Base-by-base conservation (phyloP, 1,284 basidiomycete genomes). In the Apiotrichum gracile region DNA sequence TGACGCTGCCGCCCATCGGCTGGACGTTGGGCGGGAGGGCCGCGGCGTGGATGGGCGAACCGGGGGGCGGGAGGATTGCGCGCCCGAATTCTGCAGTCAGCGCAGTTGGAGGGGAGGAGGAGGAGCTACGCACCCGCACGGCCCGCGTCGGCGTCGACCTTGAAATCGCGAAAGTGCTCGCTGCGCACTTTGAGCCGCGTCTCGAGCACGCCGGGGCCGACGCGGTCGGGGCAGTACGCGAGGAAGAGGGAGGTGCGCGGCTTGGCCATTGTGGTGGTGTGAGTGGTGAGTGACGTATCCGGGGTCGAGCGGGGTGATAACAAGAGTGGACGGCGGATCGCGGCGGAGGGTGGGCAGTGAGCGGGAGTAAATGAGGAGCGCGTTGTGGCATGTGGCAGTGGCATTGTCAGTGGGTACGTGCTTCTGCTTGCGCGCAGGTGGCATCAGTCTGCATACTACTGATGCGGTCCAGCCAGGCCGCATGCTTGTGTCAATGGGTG, bases 1-100 rank as follows among this genome's bases (percentile, higher is more conserved):
- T 62, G 26, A 73, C 57, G 14, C 59, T 63, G 7, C 72, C 72
- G 8, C 62, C 68, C 66, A 74, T 71, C 1, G 64, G 56, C 51
- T 68, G 61, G 7, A 66, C 66, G 14, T 63, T 62, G 42, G 63
- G 61, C 21, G 57, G 60, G 13, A 66, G 50, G 14, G 55, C 42
- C 1, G 52, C 51, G 19, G 55, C 26, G 38, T 44, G 58, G 3
- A 65, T 53, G 12, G 61, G 51, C 14, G 62, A 60, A 25, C 21
- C 31, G n/a, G 66, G 49, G 2, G 64, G 57, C n/a, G 51, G 63
- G 42, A 48, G 58, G 55, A 61, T 60, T 8, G 61, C 68, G 50
- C 62, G 57, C 13, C 67, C 66, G 52, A 69, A 69, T 37, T 65
- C 66, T 70, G 49, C 9, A 4, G 5, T n/a, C n/a, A 29, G 4